Conservation (phyloP, 192 early-diverging fungal genomes). For the Chytriomyces sp. region DNA sequence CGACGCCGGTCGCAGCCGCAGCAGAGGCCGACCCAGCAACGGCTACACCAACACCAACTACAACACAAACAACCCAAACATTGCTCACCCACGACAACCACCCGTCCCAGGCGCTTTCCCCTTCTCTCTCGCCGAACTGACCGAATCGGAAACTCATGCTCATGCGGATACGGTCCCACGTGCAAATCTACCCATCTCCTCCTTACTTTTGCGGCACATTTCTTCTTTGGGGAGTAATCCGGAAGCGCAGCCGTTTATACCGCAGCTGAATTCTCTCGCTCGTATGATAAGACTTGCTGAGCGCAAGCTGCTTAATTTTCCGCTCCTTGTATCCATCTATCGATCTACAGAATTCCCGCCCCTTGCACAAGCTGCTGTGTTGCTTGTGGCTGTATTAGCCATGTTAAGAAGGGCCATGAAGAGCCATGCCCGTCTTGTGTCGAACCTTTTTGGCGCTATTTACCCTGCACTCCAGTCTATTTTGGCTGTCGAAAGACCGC, state of each 20-base stretch:
- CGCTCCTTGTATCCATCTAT: slow-evolving; percentile 41
- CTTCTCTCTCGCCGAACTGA: neutral
- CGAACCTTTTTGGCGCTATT: slow-evolving; percentile 49
- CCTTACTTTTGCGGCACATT: no score
- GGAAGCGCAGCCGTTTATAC: neutral
- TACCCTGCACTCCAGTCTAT: slow-evolving; percentile 51
- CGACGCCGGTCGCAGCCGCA: no score
- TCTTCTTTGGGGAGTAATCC: neutral
- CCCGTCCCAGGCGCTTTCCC: neutral
- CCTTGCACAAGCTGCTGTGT: slow-evolving; percentile 36
- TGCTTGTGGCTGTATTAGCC: slow-evolving; percentile 25
- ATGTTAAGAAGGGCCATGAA: slow-evolving; percentile 40
- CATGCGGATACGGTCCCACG: neutral
- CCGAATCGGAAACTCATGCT: neutral
- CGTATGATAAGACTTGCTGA: neutral
- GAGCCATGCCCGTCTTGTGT: slow-evolving; percentile 44
- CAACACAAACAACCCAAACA: no score
- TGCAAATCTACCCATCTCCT: neutral
- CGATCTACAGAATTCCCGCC: slow-evolving; percentile 43
- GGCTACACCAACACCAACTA: no score
- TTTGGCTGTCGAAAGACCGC: slow-evolving; percentile 52
- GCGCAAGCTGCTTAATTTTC: slow-evolving; percentile 35
- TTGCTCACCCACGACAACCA: neutral
- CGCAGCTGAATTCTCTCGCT: neutral
- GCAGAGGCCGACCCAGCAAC: no score